Evolutionary conservation across 768 basidiomycete species (phyloP), one percentile per base, ranked within the genome.

Genomic region (Lentinula edodes): DNA sequence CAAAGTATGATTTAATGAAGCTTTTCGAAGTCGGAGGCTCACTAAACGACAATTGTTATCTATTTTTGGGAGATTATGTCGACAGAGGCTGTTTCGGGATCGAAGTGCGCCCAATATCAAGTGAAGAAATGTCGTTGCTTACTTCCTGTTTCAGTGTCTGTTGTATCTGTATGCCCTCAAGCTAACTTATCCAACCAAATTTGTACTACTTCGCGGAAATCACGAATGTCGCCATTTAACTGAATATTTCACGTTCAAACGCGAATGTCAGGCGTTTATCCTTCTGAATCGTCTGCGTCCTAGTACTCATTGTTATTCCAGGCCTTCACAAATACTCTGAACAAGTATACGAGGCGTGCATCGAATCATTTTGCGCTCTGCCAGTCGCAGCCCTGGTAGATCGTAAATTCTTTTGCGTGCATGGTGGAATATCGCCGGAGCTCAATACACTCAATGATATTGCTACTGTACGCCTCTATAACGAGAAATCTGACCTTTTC

Each of bases 161-260:
- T 75, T 98, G 51, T 98, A 96, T 75, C 83, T 98, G 23, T 98
- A 94, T 75, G 80, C 92, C 12, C 84, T 97, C 74, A 98, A 98
- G 77, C 86, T 98, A 50, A 88, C 88, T 80, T 89, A 89, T 67
- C 96, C 96, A 3, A 82, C 81, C 64, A 89, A 88, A 39, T 78
- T 98, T 50, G 84, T 86, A 62, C 81, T 98, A 36, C 81, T 98
- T 39, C 87, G 96, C 52, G 96, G 96, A 8, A 98, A 98, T 72
- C 96, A 98, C 75, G 96, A 98, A 79, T 98, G 96, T 72, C 85
- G 89, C 41, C 95, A 98, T 76, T 79, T 98, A 52, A 98, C 96
- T 2, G 94, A 95, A 74, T 97, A 95, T 73, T 98, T 98, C 70
- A 98, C 96, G 8, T 98, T 98, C 80, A 95, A 94, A 77, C 89